Evolutionary conservation across 2,329 filamentous ascomycete species (phyloP).

Genomic region (Lachnellula suecica): DNA sequence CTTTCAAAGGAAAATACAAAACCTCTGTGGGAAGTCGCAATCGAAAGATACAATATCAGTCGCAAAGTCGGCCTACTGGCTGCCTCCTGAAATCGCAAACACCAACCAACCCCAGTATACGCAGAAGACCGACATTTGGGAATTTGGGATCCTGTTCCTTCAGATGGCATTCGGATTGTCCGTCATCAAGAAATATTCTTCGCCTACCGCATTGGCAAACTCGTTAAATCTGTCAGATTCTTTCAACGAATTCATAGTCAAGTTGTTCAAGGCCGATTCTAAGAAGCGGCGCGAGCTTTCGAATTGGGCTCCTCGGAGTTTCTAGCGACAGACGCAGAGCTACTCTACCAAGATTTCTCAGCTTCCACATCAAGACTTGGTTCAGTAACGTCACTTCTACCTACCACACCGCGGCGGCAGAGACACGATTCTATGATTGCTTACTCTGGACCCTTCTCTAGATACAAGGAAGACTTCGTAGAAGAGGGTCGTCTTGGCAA

Average conservation of each 20-base stretch:
- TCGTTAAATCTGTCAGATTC: conserved; percentile 71
- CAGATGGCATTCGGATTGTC: conserved; percentile 93
- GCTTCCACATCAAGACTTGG: conserved; percentile 38
- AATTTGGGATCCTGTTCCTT: conserved; percentile 85
- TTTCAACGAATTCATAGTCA: conserved; percentile 75
- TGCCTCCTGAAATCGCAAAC: conserved; percentile 72
- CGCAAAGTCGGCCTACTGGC: conserved; percentile 78
- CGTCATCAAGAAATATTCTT: conserved; percentile 73
- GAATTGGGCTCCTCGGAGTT: conserved; percentile 66
- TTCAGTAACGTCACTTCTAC: conserved; percentile 42
- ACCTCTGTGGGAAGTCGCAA: conserved; percentile 53
- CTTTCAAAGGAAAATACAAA: conserved; percentile 68
- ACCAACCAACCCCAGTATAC: conserved; percentile 62
- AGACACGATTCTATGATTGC: conserved; percentile 63
- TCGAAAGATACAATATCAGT: conserved; percentile 53
- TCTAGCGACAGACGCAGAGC: conserved; percentile 61
- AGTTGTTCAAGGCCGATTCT: conserved; percentile 81
- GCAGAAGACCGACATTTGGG: conserved; percentile 90
- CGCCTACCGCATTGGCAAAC: conserved; percentile 72
- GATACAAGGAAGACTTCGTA: conserved; percentile 86
- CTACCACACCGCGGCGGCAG: conserved; percentile 45
- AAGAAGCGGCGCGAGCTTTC: conserved; percentile 83
- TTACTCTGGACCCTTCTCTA: conserved; percentile 44
- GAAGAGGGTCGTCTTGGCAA: conserved; percentile 88
- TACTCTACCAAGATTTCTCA: conserved; percentile 43